Evolutionary conservation across 371 early-diverging fungal genomes (phyloP).

Genomic region (Syncephalis plumigaleata): DNA sequence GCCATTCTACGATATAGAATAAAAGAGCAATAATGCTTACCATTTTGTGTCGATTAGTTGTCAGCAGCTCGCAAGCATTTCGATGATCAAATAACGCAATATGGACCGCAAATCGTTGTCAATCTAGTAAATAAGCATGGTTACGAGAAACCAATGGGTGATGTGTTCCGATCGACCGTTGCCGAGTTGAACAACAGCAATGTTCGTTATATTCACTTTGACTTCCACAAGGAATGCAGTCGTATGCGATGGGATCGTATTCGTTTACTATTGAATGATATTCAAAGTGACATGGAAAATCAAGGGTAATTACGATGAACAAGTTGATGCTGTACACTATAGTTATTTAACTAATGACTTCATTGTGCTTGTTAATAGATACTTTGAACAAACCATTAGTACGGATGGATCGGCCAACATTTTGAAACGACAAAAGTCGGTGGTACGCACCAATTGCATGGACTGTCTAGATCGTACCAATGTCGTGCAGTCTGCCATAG

Average conservation of each 20-base stretch:
- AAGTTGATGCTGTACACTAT: too few species aligned
- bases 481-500: constrained; percentile 87
- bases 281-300: constrained; percentile 38
- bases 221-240: constrained; percentile 90
- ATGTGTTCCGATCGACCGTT: constrained; percentile 51
- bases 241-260: constrained; percentile 78
- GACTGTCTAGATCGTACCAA: constrained; percentile 99
- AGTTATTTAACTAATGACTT: background rate
- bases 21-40: too few species aligned
- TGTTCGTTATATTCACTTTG: constrained; percentile 74
- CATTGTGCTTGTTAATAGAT: constrained; percentile 1
- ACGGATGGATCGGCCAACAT: constrained; percentile 7
- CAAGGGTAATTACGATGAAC: constrained; percentile 34
- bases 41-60: constrained; percentile 11
- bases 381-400: constrained; percentile 7
- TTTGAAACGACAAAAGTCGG: constrained; percentile 41
- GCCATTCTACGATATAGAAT: too few species aligned
- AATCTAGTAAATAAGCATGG: constrained; percentile 85
- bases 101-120: constrained; percentile 66
- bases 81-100: constrained; percentile 37
- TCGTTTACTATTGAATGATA: constrained; percentile 46
- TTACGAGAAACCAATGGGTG: constrained; percentile 70
- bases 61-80: constrained; percentile 53
- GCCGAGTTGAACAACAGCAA: constrained; percentile 27
- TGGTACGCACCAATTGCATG: constrained; percentile 98